These are phyloP conservation scores for Caryopteris hybrid DNA, from an alignment of 305 asterid species.

Conservation along the genomic window DNA sequence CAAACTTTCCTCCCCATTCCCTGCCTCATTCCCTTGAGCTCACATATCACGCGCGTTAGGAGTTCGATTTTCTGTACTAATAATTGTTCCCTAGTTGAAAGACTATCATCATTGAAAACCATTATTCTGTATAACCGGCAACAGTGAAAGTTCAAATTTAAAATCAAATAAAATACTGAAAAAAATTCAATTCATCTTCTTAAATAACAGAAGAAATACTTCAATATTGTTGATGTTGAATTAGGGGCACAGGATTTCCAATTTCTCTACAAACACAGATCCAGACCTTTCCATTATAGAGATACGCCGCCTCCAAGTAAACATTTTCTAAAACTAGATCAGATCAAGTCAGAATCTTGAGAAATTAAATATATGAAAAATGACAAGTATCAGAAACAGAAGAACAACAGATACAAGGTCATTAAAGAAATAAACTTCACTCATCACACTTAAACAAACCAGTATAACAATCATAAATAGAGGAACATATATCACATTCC, in stretches of 20 bases:
- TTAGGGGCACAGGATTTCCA: no score
- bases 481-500: not conserved
- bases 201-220: not conserved
- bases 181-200: not conserved
- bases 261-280: not conserved
- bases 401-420: not conserved
- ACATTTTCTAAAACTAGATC: not conserved
- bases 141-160: not conserved
- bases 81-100: not conserved
- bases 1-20: no score
- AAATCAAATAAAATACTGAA: not conserved
- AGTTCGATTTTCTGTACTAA: not conserved
- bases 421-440: not conserved
- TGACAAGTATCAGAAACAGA: not conserved
- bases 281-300: not conserved
- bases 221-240: not conserved
- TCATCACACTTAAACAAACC: not conserved
- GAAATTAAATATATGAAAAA: not conserved
- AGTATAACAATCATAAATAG: not conserved
- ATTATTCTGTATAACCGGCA: not conserved
- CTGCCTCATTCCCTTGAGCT: no score
- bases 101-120: not conserved
- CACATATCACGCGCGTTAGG: not conserved
- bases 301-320: not conserved
- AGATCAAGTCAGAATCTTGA: not conserved